These are phyloP conservation scores for Globisporangium carolinianum DNA, from an alignment of 352 stramenopile species.

Conservation along the genomic window DNA sequence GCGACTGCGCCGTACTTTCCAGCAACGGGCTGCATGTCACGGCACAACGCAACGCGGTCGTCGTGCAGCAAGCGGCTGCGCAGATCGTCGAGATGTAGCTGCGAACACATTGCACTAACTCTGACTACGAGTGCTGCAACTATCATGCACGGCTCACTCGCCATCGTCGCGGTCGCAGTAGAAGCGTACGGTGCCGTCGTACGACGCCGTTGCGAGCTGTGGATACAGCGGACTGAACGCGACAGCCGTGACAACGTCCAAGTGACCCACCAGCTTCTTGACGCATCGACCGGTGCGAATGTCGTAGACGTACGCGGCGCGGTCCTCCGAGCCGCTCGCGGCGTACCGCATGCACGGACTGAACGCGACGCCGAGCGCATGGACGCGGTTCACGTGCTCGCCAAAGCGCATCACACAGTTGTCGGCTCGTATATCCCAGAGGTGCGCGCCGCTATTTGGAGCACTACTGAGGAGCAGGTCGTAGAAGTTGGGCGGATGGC, in stretches of 20 bases:
- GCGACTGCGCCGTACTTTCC: too few relatives aligned
- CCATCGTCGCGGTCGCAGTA: slow-evolving; percentile 18
- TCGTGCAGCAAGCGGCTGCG: too few relatives aligned
- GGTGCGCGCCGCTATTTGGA: slow-evolving; percentile 53
- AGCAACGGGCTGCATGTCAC: too few relatives aligned
- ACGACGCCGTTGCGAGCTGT: slow-evolving; percentile 76
- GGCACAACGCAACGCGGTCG: too few relatives aligned
- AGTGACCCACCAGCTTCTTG: slow-evolving; percentile 55
- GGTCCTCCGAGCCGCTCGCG: slow-evolving; percentile 82
- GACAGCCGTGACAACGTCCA: slow-evolving; percentile 70
- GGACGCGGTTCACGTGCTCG: slow-evolving; percentile 81
- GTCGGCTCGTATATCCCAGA: slow-evolving; percentile 85
- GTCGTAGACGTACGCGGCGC: slow-evolving; percentile 80
- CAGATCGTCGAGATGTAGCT: too few relatives aligned
- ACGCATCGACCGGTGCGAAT: slow-evolving; percentile 63
- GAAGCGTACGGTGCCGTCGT: slow-evolving; percentile 68
- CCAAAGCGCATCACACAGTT: slow-evolving; percentile 82
- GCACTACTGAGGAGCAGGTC: slow-evolving; percentile 78
- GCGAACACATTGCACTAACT: not conserved
- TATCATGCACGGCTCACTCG: not conserved
- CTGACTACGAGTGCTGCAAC: not conserved
- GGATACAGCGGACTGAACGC: slow-evolving; percentile 75
- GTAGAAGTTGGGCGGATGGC: slow-evolving; percentile 72
- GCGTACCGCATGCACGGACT: slow-evolving; percentile 89
- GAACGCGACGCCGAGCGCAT: slow-evolving; percentile 65